Percentiles rank a stretch among this genome's conserved stretches.
phyloP scores from a whole-genome alignment of 139 green algal genomes.

The Chlorella sorokiniana region DNA sequence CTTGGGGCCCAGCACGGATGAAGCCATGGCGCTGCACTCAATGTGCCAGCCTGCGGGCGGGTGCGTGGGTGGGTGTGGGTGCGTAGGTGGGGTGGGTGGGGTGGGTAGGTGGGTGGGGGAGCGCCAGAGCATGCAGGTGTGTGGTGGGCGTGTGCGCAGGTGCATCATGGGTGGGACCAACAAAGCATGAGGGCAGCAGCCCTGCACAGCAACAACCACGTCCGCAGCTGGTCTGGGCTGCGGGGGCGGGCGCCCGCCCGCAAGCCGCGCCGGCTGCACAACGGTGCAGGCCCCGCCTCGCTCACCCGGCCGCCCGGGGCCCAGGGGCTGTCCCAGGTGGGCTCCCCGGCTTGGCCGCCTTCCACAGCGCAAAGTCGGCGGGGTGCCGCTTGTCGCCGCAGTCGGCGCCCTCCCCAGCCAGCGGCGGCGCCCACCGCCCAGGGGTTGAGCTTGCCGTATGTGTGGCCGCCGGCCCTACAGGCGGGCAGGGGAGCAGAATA shows the following conservation, averaged over 20 bases:
- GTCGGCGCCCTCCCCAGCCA: slow-evolving; percentile 79
- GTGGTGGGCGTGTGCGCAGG: too few relatives aligned
- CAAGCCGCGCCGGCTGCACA: neutral
- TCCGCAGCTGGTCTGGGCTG: too few relatives aligned
- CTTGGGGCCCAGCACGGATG: slow-evolving; percentile 75
- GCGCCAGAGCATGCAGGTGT: too few relatives aligned
- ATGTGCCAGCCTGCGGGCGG: slow-evolving; percentile 94
- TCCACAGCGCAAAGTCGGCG: slow-evolving; percentile 98
- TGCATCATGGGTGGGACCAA: too few relatives aligned
- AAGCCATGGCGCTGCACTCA: slow-evolving; percentile 98
- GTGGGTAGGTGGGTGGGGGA: neutral
- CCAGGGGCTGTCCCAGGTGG: slow-evolving; percentile 93
- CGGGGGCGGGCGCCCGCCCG: too few relatives aligned
- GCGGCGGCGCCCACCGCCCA: slow-evolving; percentile 74
- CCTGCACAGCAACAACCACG: too few relatives aligned
- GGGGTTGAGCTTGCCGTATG: slow-evolving; percentile 93
- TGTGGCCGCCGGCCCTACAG: slow-evolving; percentile 66
- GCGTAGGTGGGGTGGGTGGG: neutral
- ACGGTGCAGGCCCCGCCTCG: neutral
- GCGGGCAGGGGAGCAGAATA: neutral
- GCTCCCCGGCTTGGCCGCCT: slow-evolving; percentile 92
- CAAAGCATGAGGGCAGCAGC: too few relatives aligned
- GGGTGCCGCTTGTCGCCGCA: slow-evolving; percentile 82
- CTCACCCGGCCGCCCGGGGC: slow-evolving; percentile 74
- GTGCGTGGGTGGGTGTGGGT: neutral